phyloP scores from a whole-genome alignment of 2,329 filamentous ascomycete species.

The Penicillium sumatraense region DNA sequence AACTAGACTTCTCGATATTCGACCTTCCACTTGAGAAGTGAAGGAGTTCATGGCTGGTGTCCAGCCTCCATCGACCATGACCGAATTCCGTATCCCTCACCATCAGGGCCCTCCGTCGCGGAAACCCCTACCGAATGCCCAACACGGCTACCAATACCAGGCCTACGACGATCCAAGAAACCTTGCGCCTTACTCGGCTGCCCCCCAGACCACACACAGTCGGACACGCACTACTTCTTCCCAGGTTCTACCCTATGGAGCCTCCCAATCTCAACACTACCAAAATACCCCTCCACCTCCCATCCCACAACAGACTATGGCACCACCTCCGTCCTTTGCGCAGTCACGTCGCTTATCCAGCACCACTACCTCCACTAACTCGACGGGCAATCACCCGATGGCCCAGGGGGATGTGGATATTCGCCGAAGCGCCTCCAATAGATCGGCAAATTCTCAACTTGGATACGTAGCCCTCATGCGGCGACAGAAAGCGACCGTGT shows the following conservation, averaged over 20 bases:
- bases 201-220: conserved; percentile 34
- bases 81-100: conserved; percentile 42
- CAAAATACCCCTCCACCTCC: conserved; percentile 29
- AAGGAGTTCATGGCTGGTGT: conserved; percentile 32
- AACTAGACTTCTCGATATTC: conserved; percentile 1
- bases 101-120: conserved; percentile 38
- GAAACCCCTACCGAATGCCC: conserved; percentile 33
- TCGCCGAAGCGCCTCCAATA: conserved; percentile 79
- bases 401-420: conserved; percentile 38
- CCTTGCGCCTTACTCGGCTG: conserved; percentile 32
- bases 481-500: conserved; percentile 96
- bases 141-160: conserved; percentile 32
- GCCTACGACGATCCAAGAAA: conserved; percentile 31
- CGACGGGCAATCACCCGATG: conserved; percentile 39
- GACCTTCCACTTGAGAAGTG: not conserved
- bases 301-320: conserved; percentile 34
- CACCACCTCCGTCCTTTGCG: conserved; percentile 25
- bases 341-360: conserved; percentile 43
- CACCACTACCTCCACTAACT: conserved; percentile 47
- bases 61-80: conserved; percentile 38
- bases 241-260: conserved; percentile 33
- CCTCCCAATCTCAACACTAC: conserved; percentile 32
- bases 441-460: conserved; percentile 68
- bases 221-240: conserved; percentile 48
- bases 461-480: conserved; percentile 95